Percentiles rank a stretch among this genome's conserved stretches.
Conservation (phyloP, 1,139 yeast genomes). For the Pichia norvegensis region DNA sequence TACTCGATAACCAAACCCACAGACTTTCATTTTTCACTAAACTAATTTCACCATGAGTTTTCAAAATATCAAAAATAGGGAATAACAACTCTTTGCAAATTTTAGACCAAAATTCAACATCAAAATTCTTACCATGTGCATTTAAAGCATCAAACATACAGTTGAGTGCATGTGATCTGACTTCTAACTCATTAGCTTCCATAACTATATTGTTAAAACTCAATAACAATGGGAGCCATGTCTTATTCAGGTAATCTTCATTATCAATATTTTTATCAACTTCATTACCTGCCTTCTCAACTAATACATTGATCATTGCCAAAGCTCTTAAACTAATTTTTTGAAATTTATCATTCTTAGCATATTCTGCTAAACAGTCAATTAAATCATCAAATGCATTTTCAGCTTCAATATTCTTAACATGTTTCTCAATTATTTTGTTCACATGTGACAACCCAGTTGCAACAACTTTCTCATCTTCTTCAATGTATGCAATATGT, state of each 20-base stretch:
- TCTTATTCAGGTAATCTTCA: slow-evolving; percentile 37
- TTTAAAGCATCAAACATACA: slow-evolving; percentile 74
- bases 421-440: slow-evolving; percentile 54
- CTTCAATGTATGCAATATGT: slow-evolving; percentile 48
- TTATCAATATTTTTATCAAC: slow-evolving; percentile 16
- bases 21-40: slow-evolving; percentile 64
- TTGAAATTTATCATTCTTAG: slow-evolving; percentile 80
- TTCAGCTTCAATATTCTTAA: slow-evolving; percentile 58
- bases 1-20: slow-evolving; percentile 94
- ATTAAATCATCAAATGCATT: slow-evolving; percentile 72
- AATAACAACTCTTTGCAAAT: slow-evolving; percentile 72
- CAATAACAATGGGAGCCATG: slow-evolving; percentile 77
- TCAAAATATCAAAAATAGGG: slow-evolving; percentile 81
- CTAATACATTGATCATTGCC: slow-evolving; percentile 62
- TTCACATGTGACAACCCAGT: slow-evolving; percentile 59
- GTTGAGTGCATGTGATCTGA: slow-evolving; percentile 80
- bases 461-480: slow-evolving; percentile 48
- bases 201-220: slow-evolving; percentile 84
- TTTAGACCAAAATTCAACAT: slow-evolving; percentile 70
- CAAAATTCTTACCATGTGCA: slow-evolving; percentile 72
- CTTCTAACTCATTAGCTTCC: slow-evolving; percentile 93
- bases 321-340: slow-evolving; percentile 73
- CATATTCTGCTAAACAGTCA: slow-evolving; percentile 68
- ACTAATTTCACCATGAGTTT: slow-evolving; percentile 67
- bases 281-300: slow-evolving; percentile 47